These are phyloP conservation scores for Celoporthe dispersa DNA, from an alignment of 2,329 filamentous ascomycete genomes.

Conservation along the genomic window DNA sequence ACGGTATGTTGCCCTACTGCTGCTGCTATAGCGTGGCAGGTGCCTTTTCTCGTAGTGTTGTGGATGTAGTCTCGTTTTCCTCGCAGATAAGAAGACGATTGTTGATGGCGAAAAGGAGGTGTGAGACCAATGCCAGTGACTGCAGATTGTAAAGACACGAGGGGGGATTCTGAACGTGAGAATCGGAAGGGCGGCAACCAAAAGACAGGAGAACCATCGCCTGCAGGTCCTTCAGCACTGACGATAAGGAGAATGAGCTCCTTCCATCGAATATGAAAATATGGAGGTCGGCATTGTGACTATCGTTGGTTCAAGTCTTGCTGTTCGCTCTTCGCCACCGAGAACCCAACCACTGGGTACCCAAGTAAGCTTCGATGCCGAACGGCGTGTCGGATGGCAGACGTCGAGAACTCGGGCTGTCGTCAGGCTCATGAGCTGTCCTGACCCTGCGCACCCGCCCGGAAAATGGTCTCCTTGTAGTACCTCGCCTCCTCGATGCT, in stretches of 20 bases:
- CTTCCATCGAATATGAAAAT: neutral
- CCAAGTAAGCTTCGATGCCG: neutral
- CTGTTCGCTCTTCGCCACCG: neutral
- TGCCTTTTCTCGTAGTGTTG: neutral
- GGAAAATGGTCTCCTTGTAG: constrained; percentile 62
- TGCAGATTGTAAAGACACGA: too few relatives aligned
- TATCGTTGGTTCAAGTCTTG: neutral
- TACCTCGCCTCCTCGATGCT: constrained; percentile 91
- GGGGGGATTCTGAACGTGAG: too few relatives aligned
- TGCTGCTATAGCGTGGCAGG: neutral
- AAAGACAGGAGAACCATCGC: too few relatives aligned
- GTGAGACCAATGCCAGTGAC: too few relatives aligned
- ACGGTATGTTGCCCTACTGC: neutral
- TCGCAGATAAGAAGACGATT: neutral
- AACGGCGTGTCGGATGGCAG: neutral
- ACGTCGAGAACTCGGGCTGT: neutral
- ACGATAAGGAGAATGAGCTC: neutral
- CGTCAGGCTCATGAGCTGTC: neutral
- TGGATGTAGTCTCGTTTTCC: neutral
- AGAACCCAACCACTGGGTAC: neutral
- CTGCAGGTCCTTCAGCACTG: neutral
- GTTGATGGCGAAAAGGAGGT: neutral
- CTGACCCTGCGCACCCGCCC: constrained; percentile 1
- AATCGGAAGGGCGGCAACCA: too few relatives aligned
- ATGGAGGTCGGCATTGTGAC: neutral